Evolutionary conservation across 148 eudicot species (phyloP).

Genomic region (Rhododendron kiyosumense): DNA sequence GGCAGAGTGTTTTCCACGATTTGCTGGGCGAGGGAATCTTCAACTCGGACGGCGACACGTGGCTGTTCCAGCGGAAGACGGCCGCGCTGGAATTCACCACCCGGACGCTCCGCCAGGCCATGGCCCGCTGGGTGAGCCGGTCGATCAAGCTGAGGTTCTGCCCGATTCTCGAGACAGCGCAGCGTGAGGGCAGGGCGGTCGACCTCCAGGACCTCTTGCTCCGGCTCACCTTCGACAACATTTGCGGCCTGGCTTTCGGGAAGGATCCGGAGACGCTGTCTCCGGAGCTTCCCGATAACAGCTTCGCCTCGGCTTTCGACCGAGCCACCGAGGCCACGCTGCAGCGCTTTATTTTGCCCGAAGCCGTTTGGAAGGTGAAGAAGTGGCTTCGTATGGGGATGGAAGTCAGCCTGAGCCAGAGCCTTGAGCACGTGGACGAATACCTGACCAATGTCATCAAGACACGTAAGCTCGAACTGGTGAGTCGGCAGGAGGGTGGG

Average conservation of each 20-base stretch:
- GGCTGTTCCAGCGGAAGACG: slow-evolving; percentile 91
- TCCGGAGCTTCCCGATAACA: slow-evolving; percentile 55
- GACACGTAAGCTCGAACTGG: slow-evolving; percentile 71
- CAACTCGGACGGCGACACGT: slow-evolving; percentile 90
- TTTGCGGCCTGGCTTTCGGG: slow-evolving; percentile 87
- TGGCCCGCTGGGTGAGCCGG: slow-evolving; percentile 95
- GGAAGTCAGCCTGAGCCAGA: slow-evolving; percentile 51
- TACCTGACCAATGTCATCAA: slow-evolving; percentile 54
- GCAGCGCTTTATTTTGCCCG: slow-evolving; percentile 78
- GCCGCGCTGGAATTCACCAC: slow-evolving; percentile 96
- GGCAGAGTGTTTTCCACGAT: slow-evolving; percentile 93
- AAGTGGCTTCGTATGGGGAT: slow-evolving; percentile 69
- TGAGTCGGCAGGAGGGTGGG: slow-evolving; percentile 21
- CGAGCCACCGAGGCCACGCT: slow-evolving; percentile 81
- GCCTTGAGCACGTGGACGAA: slow-evolving; percentile 63
- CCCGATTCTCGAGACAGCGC: slow-evolving; percentile 65
- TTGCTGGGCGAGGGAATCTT: slow-evolving; percentile 80
- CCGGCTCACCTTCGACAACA: slow-evolving; percentile 87
- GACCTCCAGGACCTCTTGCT: slow-evolving; percentile 80
- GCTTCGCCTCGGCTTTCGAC: slow-evolving; percentile 71
- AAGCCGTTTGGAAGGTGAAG: slow-evolving; percentile 67
- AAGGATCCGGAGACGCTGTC: slow-evolving; percentile 75
- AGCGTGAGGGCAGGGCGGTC: slow-evolving; percentile 46
- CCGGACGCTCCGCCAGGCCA: slow-evolving; percentile 80
- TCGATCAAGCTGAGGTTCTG: slow-evolving; percentile 57